phyloP scores from a whole-genome alignment of 2,329 filamentous ascomycete species.

The Periconia sp. region DNA sequence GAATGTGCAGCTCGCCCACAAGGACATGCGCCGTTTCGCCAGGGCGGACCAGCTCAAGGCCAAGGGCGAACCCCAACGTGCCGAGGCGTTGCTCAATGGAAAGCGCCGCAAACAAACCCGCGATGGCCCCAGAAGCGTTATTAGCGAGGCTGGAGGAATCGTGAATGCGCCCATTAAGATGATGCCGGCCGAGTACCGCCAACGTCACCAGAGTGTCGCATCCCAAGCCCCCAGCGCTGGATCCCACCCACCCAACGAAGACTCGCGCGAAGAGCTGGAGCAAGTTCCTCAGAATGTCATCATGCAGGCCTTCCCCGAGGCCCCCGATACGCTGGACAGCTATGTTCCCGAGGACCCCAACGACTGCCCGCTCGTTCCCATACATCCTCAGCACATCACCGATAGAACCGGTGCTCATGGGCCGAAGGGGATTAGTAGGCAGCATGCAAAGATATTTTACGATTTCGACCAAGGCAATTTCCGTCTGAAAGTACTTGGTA shows the following conservation, averaged over 20 bases:
- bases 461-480: constrained; percentile 65
- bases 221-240: constrained; percentile 57
- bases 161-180: constrained; percentile 44
- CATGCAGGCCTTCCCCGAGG: constrained; percentile 38
- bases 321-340: constrained; percentile 55
- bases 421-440: constrained; percentile 72
- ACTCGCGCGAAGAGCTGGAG: constrained; percentile 24
- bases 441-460: constrained; percentile 73
- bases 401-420: constrained; percentile 54
- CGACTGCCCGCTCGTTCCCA: constrained; percentile 67
- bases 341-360: constrained; percentile 61
- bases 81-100: constrained; percentile 25
- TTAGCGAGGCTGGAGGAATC: constrained; percentile 71
- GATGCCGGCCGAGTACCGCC: constrained; percentile 39
- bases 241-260: constrained; percentile 41
- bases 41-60: constrained; percentile 29
- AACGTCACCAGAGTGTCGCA: constrained; percentile 37
- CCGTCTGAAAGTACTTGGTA: constrained; percentile 63
- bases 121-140: constrained; percentile 58
- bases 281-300: constrained; percentile 38
- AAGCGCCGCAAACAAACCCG: constrained; percentile 56
- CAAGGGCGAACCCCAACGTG: constrained; percentile 26
- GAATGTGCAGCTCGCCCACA: constrained; percentile 55
- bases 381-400: constrained; percentile 61
- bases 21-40: constrained; percentile 55